A percentile compares a stretch with the other conserved stretches of the same genome.
Evolutionary conservation across 768 basidiomycete genomes (phyloP).

Genomic region (Phaffia australis): DNA sequence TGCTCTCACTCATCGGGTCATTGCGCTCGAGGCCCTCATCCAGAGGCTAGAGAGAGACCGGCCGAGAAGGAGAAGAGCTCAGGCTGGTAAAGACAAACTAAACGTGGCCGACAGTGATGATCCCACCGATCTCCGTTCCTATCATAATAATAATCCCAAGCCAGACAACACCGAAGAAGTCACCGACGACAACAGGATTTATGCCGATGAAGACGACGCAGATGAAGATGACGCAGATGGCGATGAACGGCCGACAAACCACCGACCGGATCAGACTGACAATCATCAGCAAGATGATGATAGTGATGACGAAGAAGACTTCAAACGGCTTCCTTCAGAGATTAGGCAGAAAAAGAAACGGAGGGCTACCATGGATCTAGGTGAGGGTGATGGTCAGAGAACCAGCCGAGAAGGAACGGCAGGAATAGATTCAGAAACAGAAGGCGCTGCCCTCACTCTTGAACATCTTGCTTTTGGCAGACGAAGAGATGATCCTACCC

Average conservation of each 20-base stretch:
- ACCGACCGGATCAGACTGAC: neutral
- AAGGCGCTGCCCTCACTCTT: conserved; percentile 8
- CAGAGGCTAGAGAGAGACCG: neutral
- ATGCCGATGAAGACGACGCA: neutral
- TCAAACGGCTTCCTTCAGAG: no score
- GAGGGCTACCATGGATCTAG: neutral
- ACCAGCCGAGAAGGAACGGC: no score
- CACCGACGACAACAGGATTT: neutral
- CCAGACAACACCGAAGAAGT: neutral
- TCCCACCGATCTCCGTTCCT: neutral
- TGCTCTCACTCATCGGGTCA: conserved; percentile 18
- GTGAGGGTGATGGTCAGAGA: no score
- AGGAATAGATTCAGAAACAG: conserved; percentile 12
- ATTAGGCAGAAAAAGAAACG: no score
- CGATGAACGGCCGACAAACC: neutral
- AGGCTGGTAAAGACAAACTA: neutral
- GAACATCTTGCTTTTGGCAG: conserved; percentile 24
- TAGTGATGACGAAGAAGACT: conserved; percentile 1
- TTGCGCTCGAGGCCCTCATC: conserved; percentile 17
- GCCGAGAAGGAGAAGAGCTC: conserved; percentile 2
- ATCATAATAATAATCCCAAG: neutral
- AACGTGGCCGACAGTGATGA: neutral
- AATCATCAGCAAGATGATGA: neutral
- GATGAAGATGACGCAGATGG: neutral
- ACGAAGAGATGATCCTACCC: conserved; percentile 14